A percentile compares a stretch with the other conserved stretches of the same genome.
phyloP scores from a whole-genome alignment of 2,329 filamentous ascomycete species.

The Keithomyces neogunnii region DNA sequence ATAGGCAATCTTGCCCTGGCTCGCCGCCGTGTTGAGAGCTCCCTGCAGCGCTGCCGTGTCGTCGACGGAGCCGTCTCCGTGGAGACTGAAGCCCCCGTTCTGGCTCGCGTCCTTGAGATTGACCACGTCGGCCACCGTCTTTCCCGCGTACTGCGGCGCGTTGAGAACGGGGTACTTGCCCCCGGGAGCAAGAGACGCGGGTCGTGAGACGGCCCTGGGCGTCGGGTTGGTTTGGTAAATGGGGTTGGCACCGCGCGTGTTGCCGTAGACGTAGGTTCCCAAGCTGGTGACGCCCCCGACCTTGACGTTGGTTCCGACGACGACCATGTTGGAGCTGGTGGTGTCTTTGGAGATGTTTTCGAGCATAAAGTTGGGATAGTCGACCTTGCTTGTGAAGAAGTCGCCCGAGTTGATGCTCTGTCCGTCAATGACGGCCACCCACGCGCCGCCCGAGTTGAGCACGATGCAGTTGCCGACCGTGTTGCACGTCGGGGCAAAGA shows the following conservation, averaged over 20 bases:
- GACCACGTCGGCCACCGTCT: slow-evolving; percentile 18
- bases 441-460: slow-evolving; percentile 28
- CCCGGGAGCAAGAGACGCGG: slow-evolving; percentile 24
- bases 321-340: slow-evolving; percentile 22
- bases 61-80: slow-evolving; percentile 29
- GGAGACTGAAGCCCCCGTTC: slow-evolving; percentile 20
- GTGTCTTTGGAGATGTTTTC: slow-evolving; percentile 35
- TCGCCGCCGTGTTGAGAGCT: slow-evolving; percentile 27
- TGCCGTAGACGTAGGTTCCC: slow-evolving; percentile 31
- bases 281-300: slow-evolving; percentile 23
- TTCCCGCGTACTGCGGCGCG: slow-evolving; percentile 30
- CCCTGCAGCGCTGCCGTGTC: slow-evolving; percentile 28
- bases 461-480: slow-evolving; percentile 26
- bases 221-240: slow-evolving; percentile 23
- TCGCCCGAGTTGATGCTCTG: slow-evolving; percentile 32
- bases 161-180: slow-evolving; percentile 27
- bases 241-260: slow-evolving; percentile 30
- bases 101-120: slow-evolving; percentile 29
- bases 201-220: slow-evolving; percentile 22
- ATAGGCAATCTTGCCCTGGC: slow-evolving; percentile 19
- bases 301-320: slow-evolving; percentile 20
- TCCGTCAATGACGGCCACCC: slow-evolving; percentile 31
- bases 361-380: slow-evolving; percentile 30
- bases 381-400: slow-evolving; percentile 24
- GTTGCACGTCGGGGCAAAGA: slow-evolving; percentile 31